Base-by-base conservation (phyloP, 148 eudicot species). In the Suaeda aralocaspica region DNA sequence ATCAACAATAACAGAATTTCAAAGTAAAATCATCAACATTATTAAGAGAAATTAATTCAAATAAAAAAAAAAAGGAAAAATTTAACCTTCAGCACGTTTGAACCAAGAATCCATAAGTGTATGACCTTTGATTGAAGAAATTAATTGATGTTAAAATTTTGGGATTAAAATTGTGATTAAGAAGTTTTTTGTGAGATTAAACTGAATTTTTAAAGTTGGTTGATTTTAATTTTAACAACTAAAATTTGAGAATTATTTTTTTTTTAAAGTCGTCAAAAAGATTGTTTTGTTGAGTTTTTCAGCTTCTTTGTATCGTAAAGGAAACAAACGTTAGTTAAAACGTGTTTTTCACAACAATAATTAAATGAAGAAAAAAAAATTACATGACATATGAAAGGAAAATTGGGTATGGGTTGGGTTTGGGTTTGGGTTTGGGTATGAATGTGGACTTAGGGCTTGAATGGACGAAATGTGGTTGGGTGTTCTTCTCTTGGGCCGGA, bases 71-170 rank as follows among this genome's bases (percentile, higher is more conserved):
- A 30, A 28, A 71, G 24, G 25, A 16, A 15, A 61, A 28, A 31
- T n/a, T n/a, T n/a, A n/a, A 89, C 95, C 97, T 92, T 92, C 95
- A 33, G 97, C 97, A 55, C 92, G 92, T 79, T 87, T 87, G 70
- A 92, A 90, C 92, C 95, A 92, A 41, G 83, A 78, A 70, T 85
- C 87, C 97, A 92, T 91, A 61, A 65, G 65, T 14, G 26, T 49
- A 58, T 44, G 66, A 64, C 26, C 19, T n/a, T 16, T 13, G 50
- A 26, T 36, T 42, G 21, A 71, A 36, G 55, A 49, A 68, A 75
- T 78, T 76, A 70, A 77, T n/a, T 64, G 59, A 73, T 28, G 55
- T 26, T 56, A 57, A 9, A 66, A 19, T 58, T 65, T 2, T 15
- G 39, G 31, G 2, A 57, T 57, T 18, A 1, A 18, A 25, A 31